Base-by-base conservation (phyloP, 768 basidiomycete genomes). In the Roridomyces roridus region DNA sequence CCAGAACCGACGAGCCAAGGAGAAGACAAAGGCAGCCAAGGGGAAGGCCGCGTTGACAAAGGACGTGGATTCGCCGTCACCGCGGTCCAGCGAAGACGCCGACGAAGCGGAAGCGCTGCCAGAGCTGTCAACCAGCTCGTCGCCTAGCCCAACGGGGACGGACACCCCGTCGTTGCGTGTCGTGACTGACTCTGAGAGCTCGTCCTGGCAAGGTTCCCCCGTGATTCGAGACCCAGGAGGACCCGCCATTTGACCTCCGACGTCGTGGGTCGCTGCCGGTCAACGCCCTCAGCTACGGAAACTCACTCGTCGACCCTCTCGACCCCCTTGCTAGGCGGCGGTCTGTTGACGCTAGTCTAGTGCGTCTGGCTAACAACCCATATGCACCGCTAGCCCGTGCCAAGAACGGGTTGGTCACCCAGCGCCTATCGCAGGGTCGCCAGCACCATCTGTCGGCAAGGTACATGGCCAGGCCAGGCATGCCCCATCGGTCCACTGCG, bases 1-100 rank as follows among this genome's bases (percentile, higher is more conserved):
- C 72, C 92, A 94, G 74, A 94, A 94, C 70, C 80, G 91, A 53
- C 88, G 92, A 52, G 92, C 92, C 48, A 94, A 94, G 73, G 90
- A 91, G 70, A 94, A 94, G 71, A 83, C 68, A 65, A 84, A 78
- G 74, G 83, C 77, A 44, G 79, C 75, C 67, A 89, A 86, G 72
- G 74, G 51, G 18, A 65, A 64, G 46, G 39, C 55, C 26, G 57
- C 68, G 12, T 34, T 35, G 26, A 37, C 65, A 28, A 59, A 67
- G 24, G 66, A 65, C 60, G 74, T 64, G 59, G 68, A 49, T 35
- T 63, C 59, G 17, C 54, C 68, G 41, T 70, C 68, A 17, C 64
- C 68, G 49, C 55, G 54, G 55, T 53, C 55, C 18, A 46, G 51
- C 39, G 65, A 70, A n/a, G 68, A 70, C 49, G 58, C 62, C 11